phyloP scores from a whole-genome alignment of 1,284 basidiomycete species.

The Heterobasidion irregulare region DNA sequence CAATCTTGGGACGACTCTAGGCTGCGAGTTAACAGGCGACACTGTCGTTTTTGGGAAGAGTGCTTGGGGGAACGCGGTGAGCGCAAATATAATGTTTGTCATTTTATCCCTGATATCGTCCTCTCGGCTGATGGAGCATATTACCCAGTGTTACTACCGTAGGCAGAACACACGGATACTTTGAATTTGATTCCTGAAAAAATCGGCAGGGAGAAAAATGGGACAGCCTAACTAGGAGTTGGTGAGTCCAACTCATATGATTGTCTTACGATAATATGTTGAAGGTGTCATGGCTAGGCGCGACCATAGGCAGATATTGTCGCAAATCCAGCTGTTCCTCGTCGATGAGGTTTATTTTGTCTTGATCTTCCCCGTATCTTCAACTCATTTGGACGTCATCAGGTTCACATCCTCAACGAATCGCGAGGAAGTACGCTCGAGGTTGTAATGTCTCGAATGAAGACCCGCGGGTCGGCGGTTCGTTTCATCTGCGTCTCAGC shows the following conservation, averaged over 20 bases:
- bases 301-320: conserved; percentile 57
- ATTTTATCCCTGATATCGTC: background rate
- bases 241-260: conserved; percentile 29
- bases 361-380: background rate
- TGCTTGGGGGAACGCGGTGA: conserved; percentile 65
- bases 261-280: background rate
- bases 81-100: conserved; percentile 68
- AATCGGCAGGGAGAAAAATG: conserved; percentile 82
- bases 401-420: conserved; percentile 94
- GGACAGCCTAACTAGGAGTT: conserved; percentile 84
- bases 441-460: conserved; percentile 92
- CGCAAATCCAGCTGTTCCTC: conserved; percentile 68
- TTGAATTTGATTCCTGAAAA: conserved; percentile 1
- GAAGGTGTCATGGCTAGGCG: conserved; percentile 32
- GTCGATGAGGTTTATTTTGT: conserved; percentile 72
- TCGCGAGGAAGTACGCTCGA: conserved; percentile 86
- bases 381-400: background rate
- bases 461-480: conserved; percentile 55
- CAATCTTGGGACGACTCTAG: conserved; percentile 25
- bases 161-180: conserved; percentile 19
- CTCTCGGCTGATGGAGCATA: background rate
- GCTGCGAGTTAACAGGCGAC: conserved; percentile 90
- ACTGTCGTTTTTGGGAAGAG: conserved; percentile 55
- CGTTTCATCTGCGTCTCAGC: conserved; percentile 89
- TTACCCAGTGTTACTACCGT: conserved; percentile 62